Base-by-base conservation (phyloP, 2,329 filamentous ascomycete species). In the Chaetomium strumarium region DNA sequence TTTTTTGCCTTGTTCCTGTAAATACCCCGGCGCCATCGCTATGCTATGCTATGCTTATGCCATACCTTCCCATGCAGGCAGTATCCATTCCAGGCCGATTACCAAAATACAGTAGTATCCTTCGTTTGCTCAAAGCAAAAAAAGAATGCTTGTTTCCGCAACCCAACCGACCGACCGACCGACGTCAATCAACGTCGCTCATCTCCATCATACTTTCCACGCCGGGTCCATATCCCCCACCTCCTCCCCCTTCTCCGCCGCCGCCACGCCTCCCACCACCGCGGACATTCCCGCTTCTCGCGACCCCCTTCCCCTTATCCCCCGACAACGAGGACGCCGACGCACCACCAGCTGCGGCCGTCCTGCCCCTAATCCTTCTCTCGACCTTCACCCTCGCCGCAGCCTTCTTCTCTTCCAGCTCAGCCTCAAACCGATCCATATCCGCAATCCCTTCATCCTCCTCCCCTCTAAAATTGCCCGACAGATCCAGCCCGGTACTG, bases 131-230 rank as follows among this genome's bases (percentile, higher is more conserved):
- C 6, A 33, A 20, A 24, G n/a, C 17, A 37, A 37, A 40, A 43
- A 37, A 42, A 29, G 13, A 9, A 12, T 20, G 12, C 39, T 12
- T 14, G 13, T 17, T 51, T 36, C 43, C 33, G 24, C 41, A 37
- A 24, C 51, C 41, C 36, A n/a, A n/a, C n/a, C n/a, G n/a, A n/a
- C n/a, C n/a, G n/a, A n/a, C n/a, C n/a, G n/a, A 11, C 17, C n/a
- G 20, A 40, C 4, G 13, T 56, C 62, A 68, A 49, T 80, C 77
- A 49, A 78, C 77, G 62, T 82, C 79, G 53, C 76, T 78, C 71
- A 79, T 71, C 40, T 79, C 79, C 70, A 83, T 75, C 67, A 79
- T 74, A 57, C 72, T 75, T 52, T 75, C 74, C 7, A 24, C 24
- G 24, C 24, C 24, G 4, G 24, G 4, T 20, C 51, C 31, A 39